Conservation (phyloP, 139 green algal genomes). For the Micractinium sp. region DNA sequence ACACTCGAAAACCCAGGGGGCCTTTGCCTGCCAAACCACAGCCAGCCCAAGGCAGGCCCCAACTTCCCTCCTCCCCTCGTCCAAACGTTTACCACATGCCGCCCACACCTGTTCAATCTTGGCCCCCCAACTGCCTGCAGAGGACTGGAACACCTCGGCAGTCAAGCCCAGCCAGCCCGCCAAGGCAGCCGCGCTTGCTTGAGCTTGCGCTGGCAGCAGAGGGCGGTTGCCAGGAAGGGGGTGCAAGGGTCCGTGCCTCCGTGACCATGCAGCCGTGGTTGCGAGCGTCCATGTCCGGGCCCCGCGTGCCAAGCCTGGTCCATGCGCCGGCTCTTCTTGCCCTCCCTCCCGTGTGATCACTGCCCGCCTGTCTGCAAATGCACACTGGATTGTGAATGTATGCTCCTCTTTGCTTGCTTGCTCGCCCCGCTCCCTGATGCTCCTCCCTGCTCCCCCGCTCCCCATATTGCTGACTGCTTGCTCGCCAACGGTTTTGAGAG, state of each 20-base stretch:
- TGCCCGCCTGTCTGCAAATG: no score
- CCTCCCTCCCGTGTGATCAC: not conserved
- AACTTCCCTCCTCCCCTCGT: not conserved
- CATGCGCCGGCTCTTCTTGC: no score
- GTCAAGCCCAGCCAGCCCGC: conserved; percentile 29
- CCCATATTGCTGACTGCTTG: no score
- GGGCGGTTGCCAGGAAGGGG: not conserved
- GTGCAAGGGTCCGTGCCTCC: no score
- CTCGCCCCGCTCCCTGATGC: not conserved
- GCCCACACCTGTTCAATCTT: no score
- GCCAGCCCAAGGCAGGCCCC: not conserved
- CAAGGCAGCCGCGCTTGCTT: conserved; percentile 24
- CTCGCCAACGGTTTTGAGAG: no score
- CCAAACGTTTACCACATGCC: not conserved
- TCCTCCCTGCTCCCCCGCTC: not conserved
- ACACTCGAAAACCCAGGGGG: no score
- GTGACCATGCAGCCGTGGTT: no score
- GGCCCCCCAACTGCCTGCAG: not conserved
- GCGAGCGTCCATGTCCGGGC: not conserved
- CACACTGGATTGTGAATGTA: not conserved
- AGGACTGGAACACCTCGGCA: conserved; percentile 37
- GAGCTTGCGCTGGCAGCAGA: not conserved
- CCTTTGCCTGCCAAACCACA: no score
- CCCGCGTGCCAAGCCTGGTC: not conserved
- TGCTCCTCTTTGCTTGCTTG: not conserved